Conservation (phyloP, 108 stramenopile genomes). For the Bacterosira constricta region DNA sequence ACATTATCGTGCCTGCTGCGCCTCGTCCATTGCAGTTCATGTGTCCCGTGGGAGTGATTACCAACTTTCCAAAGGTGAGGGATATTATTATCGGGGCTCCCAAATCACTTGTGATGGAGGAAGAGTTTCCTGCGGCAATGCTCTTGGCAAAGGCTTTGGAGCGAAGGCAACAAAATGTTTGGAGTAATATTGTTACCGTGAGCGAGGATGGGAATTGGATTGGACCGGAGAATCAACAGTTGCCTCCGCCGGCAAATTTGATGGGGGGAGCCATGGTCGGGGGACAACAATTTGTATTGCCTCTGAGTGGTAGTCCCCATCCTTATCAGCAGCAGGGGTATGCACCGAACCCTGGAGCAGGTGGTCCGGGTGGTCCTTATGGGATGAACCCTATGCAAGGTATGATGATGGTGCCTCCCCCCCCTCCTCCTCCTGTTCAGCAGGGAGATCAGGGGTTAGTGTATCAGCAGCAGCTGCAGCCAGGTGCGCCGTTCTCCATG, state of each 20-base stretch:
- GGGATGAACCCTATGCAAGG: slow-evolving; percentile 12
- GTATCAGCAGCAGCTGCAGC: background rate
- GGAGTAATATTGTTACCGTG: slow-evolving; percentile 35
- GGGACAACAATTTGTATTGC: background rate
- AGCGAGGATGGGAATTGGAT: slow-evolving; percentile 63
- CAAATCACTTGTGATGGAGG: background rate
- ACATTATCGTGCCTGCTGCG: slow-evolving; percentile 45
- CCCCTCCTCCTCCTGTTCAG: slow-evolving; percentile 7
- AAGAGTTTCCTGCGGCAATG: slow-evolving; percentile 10
- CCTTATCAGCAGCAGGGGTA: slow-evolving; percentile 21
- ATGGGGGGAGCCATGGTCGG: background rate
- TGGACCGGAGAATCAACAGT: slow-evolving; percentile 40
- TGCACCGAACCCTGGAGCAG: slow-evolving; percentile 18
- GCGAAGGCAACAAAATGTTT: too few species aligned
- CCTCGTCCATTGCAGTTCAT: slow-evolving; percentile 25
- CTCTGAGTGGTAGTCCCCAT: slow-evolving; percentile 15
- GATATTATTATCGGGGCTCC: slow-evolving; percentile 45
- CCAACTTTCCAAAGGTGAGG: slow-evolving; percentile 64
- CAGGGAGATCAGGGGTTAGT: slow-evolving; percentile 3
- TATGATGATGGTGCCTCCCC: slow-evolving; percentile 1
- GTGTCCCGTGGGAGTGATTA: slow-evolving; percentile 52
- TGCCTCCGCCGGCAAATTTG: slow-evolving; percentile 15
- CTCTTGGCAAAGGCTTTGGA: slow-evolving; percentile 46
- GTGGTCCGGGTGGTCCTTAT: background rate
- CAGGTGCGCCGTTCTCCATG: background rate